These are phyloP conservation scores for Epichloe coenophiala DNA, from an alignment of 2,329 filamentous ascomycete genomes.

Conservation along the genomic window DNA sequence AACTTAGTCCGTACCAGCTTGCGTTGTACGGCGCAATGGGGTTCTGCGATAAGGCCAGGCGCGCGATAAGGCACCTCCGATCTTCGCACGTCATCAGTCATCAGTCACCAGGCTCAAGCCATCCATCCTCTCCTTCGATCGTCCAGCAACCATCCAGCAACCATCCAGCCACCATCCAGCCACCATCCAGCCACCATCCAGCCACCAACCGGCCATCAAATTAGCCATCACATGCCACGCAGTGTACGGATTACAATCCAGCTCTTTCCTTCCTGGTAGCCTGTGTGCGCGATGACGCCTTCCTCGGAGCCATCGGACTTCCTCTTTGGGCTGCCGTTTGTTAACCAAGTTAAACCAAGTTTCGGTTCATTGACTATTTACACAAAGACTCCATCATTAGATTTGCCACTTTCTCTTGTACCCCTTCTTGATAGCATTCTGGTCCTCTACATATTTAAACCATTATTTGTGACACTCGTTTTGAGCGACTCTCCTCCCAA, in stretches of 20 bases:
- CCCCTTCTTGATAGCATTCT: neutral
- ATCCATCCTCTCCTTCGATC: too few species aligned
- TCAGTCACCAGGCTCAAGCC: neutral
- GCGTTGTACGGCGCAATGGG: neutral
- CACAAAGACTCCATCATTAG: neutral
- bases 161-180: too few species aligned
- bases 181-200: too few species aligned
- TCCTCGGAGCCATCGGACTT: neutral
- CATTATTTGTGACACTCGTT: neutral
- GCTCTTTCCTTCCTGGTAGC: neutral
- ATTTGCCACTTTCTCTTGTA: neutral
- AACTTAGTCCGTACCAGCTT: too few species aligned
- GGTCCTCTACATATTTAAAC: neutral
- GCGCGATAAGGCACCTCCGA: neutral
- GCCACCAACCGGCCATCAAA: neutral
- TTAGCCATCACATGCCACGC: neutral
- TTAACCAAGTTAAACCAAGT: neutral
- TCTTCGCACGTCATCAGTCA: neutral
- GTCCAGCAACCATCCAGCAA: neutral
- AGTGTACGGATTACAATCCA: too few species aligned
- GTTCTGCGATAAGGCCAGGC: neutral
- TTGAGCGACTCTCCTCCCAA: neutral
- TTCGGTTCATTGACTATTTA: neutral
- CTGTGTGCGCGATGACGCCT: neutral
- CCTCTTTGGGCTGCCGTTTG: neutral